Evolutionary conservation across 768 basidiomycete species (phyloP).

Genomic region (Boletus pseudopeckii): DNA sequence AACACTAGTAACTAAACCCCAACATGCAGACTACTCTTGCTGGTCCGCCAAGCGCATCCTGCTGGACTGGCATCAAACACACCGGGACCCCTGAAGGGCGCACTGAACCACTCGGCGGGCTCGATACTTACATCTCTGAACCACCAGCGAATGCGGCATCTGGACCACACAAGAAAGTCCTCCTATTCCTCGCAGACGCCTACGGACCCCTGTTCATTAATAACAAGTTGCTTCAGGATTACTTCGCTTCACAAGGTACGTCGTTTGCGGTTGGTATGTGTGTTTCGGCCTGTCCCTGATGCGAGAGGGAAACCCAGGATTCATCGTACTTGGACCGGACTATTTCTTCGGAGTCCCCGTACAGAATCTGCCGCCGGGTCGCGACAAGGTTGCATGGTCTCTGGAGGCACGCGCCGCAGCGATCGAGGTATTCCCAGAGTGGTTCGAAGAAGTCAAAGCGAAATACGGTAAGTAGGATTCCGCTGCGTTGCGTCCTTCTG

Average conservation of each 20-base stretch:
- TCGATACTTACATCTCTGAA: slow-evolving; percentile 54
- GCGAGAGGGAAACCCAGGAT: slow-evolving; percentile 37
- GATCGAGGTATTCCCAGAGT: slow-evolving; percentile 40
- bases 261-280: not conserved
- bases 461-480: slow-evolving; percentile 38
- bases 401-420: slow-evolving; percentile 35
- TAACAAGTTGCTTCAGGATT: slow-evolving; percentile 57
- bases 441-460: slow-evolving; percentile 47
- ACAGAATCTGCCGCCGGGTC: slow-evolving; percentile 32
- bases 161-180: slow-evolving; percentile 37
- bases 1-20: too few species aligned
- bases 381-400: slow-evolving; percentile 43
- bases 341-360: slow-evolving; percentile 58
- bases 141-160: slow-evolving; percentile 31
- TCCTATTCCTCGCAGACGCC: slow-evolving; percentile 56
- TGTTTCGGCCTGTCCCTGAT: not conserved
- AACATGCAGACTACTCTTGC: slow-evolving; percentile 29
- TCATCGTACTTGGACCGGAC: slow-evolving; percentile 54
- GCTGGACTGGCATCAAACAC: slow-evolving; percentile 48
- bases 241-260: slow-evolving; percentile 54
- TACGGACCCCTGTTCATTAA: slow-evolving; percentile 56
- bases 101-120: slow-evolving; percentile 41
- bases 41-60: slow-evolving; percentile 45
- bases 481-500: not conserved
- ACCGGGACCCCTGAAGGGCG: slow-evolving; percentile 45